These are phyloP conservation scores for Cutaneotrichosporon sp. DNA, from an alignment of 1,284 basidiomycete genomes.

Conservation along the genomic window DNA sequence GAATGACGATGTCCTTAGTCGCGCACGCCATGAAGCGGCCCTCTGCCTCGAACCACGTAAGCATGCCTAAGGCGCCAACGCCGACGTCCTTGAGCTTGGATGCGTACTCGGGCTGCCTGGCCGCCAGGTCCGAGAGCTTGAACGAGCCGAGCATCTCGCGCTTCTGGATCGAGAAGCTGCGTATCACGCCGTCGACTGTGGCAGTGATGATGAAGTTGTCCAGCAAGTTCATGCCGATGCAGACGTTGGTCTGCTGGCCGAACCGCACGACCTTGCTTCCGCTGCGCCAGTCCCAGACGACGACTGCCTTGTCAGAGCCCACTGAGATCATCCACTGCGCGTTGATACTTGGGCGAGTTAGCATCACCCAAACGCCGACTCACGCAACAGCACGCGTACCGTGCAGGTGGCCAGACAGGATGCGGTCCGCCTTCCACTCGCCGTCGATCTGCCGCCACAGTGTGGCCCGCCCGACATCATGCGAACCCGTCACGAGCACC, in stretches of 20 bases:
- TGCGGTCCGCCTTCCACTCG: constrained; percentile 69
- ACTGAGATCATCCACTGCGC: constrained; percentile 81
- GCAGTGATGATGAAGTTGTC: constrained; percentile 72
- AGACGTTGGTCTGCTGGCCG: constrained; percentile 88
- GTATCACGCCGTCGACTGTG: constrained; percentile 85
- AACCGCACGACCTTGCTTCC: constrained; percentile 85
- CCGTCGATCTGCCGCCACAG: constrained; percentile 71
- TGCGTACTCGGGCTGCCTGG: constrained; percentile 59
- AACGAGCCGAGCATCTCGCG: constrained; percentile 90
- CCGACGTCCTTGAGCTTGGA: constrained; percentile 70
- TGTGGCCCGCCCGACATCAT: constrained; percentile 80
- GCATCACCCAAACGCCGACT: constrained; percentile 29
- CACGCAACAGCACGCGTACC: constrained; percentile 45
- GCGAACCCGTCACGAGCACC: constrained; percentile 87
- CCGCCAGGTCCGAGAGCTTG: constrained; percentile 76
- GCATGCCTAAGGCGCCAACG: constrained; percentile 31
- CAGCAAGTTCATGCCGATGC: constrained; percentile 83
- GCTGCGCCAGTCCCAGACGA: constrained; percentile 67
- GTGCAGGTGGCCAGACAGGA: constrained; percentile 65
- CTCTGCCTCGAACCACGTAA: constrained; percentile 83
- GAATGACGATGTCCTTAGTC: constrained; percentile 80
- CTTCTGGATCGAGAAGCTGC: constrained; percentile 83
- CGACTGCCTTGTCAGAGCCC: constrained; percentile 82
- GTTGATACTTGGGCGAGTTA: constrained; percentile 69
- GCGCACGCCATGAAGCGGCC: constrained; percentile 90